phyloP scores from a whole-genome alignment of 306 rosid genomes.

The Notholithocarpus densiflorus region DNA sequence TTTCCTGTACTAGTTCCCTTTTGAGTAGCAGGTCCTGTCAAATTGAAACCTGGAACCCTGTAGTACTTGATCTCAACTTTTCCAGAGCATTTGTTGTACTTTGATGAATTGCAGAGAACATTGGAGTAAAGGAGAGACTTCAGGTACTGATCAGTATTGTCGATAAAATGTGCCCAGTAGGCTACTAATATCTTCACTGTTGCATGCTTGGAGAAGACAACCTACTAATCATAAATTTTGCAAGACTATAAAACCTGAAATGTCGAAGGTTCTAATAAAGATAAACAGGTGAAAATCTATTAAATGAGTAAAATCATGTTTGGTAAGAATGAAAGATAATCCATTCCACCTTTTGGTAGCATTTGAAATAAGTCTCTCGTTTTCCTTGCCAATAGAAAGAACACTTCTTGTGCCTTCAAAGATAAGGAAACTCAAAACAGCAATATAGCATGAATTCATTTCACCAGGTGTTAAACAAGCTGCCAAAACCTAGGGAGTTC shows the following conservation, averaged over 20 bases:
- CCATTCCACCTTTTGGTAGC: no score
- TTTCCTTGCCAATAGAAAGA: not conserved
- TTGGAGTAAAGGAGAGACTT: constrained; percentile 79
- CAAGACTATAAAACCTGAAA: constrained; percentile 2
- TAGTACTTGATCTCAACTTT: constrained; percentile 90
- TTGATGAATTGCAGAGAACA: constrained; percentile 74
- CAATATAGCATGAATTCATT: no score
- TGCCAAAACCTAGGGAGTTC: no score
- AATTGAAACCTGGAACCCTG: constrained; percentile 75
- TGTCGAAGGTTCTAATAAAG: not conserved
- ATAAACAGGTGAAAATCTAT: not conserved
- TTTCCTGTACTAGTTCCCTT: constrained; percentile 56
- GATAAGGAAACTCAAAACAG: no score
- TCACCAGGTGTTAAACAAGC: no score
- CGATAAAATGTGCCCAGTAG: constrained; percentile 72
- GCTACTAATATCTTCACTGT: constrained; percentile 78
- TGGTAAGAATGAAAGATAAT: not conserved
- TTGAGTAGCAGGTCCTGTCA: constrained; percentile 67
- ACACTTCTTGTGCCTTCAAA: no score
- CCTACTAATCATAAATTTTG: constrained; percentile 35
- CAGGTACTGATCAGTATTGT: constrained; percentile 66
- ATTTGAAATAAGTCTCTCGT: not conserved
- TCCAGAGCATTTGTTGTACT: constrained; percentile 62
- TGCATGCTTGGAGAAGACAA: constrained; percentile 74
- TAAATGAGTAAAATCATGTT: not conserved